Evolutionary conservation across 345 rosid species (phyloP), one percentile per base, ranked within the genome.

Genomic region (Populus tremula): DNA sequence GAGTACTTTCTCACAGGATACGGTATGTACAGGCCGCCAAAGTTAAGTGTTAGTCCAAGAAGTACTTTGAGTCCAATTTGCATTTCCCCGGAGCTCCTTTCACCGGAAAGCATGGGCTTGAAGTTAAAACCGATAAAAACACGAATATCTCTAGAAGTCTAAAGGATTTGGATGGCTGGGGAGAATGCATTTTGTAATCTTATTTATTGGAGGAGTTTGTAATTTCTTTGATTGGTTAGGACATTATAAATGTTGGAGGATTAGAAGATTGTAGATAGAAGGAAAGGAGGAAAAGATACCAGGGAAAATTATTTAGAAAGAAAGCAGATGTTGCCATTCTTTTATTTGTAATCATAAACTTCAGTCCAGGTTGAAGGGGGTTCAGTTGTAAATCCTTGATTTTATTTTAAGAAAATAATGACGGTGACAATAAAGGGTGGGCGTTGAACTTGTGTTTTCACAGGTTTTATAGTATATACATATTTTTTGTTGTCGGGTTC

Each of bases 61-160:
- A 92, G 97, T 74, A 95, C 99, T 3, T 83, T 96, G 87, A 96
- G 92, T 78, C 94, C 97, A 0, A 77, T 85, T 13, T 81, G 93
- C 87, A 91, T 96, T 79, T 88, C 98, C 5, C 95, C 97, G 0
- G 97, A 96, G 86, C 98, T 96, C 74, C 93, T 96, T 20, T 91
- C 99, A 8, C 99, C 97, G 0, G 98, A 96, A 86, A 94, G 95
- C 90, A 94, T 96, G 99, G 99, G 99, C 1, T 84, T 96, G 84
- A 94, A 96, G 90, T 83, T 94, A 72, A 94, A 96, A 81, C 99
- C 99, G 1, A 96, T 96, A 17, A 94, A 89, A 86, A 96, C 99
- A 29, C 84, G 97, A 41, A 47, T 68, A 20, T 9, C 70, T 12
- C 4, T 73, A 41, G 78, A 79, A 47, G 41, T 79, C 23, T 79